A percentile compares a stretch with the other conserved stretches of the same genome.
These are phyloP conservation scores for Cinnamomum micranthum DNA, from an alignment of 164 flowering plant species.

Conservation along the genomic window DNA sequence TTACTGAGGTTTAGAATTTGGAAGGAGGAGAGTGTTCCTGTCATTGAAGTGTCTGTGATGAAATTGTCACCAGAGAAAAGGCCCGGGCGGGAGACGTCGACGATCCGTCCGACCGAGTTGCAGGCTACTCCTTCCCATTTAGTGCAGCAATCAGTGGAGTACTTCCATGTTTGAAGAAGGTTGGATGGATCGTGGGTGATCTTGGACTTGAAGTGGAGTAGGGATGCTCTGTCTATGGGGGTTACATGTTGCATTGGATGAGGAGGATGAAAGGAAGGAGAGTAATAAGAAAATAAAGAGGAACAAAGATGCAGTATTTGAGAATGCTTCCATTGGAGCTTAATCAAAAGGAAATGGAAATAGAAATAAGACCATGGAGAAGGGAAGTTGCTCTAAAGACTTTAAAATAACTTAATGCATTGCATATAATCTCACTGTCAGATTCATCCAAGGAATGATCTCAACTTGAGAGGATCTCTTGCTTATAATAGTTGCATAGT, in stretches of 20 bases:
- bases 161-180: slow-evolving; percentile 41
- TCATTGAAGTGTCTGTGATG: slow-evolving; percentile 41
- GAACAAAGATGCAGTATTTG: not conserved
- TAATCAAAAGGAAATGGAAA: not conserved
- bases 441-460: no score
- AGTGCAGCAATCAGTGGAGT: slow-evolving; percentile 51
- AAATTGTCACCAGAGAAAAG: slow-evolving; percentile 32
- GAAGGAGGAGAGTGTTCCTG: slow-evolving; percentile 60
- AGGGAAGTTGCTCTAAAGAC: no score
- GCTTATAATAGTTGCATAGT: no score
- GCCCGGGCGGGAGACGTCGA: slow-evolving; percentile 53
- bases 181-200: slow-evolving; percentile 50
- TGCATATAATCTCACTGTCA: no score
- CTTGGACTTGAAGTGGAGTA: slow-evolving; percentile 48
- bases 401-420: no score
- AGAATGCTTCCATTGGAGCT: not conserved
- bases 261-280: not conserved
- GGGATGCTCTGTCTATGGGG: slow-evolving; percentile 36
- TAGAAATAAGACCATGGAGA: no score
- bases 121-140: slow-evolving; percentile 60
- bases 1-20: slow-evolving; percentile 49
- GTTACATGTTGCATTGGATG: slow-evolving; percentile 30
- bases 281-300: not conserved
- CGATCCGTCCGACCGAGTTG: slow-evolving; percentile 41
- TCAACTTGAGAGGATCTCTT: no score